Conservation (phyloP, 495 filamentous ascomycete genomes). For the Hypoxylon lienhwacheense region DNA sequence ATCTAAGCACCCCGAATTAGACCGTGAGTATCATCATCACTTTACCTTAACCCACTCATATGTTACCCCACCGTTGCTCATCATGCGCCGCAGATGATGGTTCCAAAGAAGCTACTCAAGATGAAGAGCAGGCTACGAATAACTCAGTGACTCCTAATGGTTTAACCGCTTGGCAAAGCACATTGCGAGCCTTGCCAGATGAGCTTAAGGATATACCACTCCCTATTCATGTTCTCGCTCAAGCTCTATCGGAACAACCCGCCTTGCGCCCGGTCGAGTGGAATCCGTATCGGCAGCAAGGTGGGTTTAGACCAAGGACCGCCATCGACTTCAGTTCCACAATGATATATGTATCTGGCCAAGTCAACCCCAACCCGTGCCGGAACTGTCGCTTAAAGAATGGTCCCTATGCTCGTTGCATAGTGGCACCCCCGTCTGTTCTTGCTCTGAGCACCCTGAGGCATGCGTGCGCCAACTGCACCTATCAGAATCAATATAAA, state of each 20-base stretch:
- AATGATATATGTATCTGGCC: slow-evolving; percentile 38
- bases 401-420: slow-evolving; percentile 29
- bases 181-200: slow-evolving; percentile 20
- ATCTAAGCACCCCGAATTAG: neutral
- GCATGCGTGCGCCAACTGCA: slow-evolving; percentile 38
- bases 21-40: neutral
- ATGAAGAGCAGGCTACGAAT: slow-evolving; percentile 1
- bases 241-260: slow-evolving; percentile 21
- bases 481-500: slow-evolving; percentile 33
- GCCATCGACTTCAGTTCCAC: slow-evolving; percentile 30
- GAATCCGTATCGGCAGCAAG: slow-evolving; percentile 30
- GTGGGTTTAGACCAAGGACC: slow-evolving; percentile 24
- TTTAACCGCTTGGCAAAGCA: slow-evolving; percentile 29
- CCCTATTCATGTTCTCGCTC: slow-evolving; percentile 26
- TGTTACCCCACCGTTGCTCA: neutral
- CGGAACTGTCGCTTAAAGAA: slow-evolving; percentile 31
- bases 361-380: slow-evolving; percentile 35
- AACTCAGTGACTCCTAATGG: neutral
- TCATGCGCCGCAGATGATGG: neutral
- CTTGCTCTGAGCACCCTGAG: slow-evolving; percentile 17
- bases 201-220: slow-evolving; percentile 2
- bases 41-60: neutral
- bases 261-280: slow-evolving; percentile 31
- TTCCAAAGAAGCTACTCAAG: neutral
- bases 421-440: slow-evolving; percentile 28